Conservation (phyloP, 1,284 basidiomycete genomes). For the Ganoderma sinense region DNA sequence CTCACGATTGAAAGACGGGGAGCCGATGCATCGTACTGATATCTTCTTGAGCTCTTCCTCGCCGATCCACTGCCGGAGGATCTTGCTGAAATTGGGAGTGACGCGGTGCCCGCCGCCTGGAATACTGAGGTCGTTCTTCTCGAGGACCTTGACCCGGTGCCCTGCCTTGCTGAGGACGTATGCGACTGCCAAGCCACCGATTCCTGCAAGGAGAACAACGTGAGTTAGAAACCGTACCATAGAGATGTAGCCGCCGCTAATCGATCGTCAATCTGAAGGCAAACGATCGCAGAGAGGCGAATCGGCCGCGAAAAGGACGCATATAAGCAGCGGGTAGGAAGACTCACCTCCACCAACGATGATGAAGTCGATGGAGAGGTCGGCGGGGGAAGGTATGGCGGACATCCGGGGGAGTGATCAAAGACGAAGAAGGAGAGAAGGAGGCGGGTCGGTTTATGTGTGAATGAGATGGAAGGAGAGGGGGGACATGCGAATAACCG, state of each 20-base stretch:
- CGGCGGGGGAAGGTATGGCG: slow-evolving; percentile 13
- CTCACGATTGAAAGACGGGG: slow-evolving; percentile 34
- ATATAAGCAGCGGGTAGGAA: not conserved
- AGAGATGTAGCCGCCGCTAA: not conserved
- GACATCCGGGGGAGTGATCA: not conserved
- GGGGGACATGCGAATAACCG: not conserved
- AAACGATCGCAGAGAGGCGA: slow-evolving; percentile 4
- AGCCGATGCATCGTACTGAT: slow-evolving; percentile 39
- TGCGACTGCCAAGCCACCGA: slow-evolving; percentile 57
- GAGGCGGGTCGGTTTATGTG: not conserved
- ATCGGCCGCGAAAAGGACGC: not conserved
- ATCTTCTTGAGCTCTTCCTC: slow-evolving; percentile 43
- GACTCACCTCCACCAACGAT: slow-evolving; percentile 35
- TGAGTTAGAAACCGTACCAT: not conserved
- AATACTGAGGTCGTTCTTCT: slow-evolving; percentile 44
- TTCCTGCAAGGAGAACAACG: slow-evolving; percentile 26
- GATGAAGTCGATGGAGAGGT: slow-evolving; percentile 32
- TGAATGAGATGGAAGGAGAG: not conserved
- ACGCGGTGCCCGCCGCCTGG: slow-evolving; percentile 52
- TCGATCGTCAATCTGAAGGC: not conserved
- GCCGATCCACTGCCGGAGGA: slow-evolving; percentile 59
- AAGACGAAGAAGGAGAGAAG: not conserved
- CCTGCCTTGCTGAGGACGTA: slow-evolving; percentile 55
- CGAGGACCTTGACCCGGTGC: slow-evolving; percentile 59
- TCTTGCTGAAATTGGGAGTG: slow-evolving; percentile 60